A percentile compares a stretch with the other conserved stretches of the same genome.
Evolutionary conservation across 352 stramenopile genomes (phyloP).

Genomic region (Pythium dissimile): DNA sequence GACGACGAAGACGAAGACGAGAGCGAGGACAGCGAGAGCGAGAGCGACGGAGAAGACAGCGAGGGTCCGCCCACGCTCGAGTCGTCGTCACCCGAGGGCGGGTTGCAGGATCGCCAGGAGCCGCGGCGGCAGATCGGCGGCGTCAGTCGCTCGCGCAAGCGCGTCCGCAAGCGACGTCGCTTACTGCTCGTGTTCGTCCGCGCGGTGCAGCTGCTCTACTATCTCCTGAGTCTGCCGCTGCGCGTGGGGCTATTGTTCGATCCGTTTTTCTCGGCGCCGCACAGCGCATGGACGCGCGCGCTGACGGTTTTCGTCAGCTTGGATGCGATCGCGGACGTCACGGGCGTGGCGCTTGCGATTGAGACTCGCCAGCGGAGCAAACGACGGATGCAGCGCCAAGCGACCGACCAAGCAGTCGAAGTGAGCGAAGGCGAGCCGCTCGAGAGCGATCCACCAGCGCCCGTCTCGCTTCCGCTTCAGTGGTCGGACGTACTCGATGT

Average conservation of each 20-base stretch:
- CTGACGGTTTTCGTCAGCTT: conserved; percentile 21
- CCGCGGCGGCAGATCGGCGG: background rate
- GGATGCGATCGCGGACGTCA: conserved; percentile 19
- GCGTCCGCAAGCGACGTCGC: background rate
- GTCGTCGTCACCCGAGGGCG: background rate
- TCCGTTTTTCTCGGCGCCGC: conserved; percentile 15
- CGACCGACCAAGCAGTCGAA: background rate
- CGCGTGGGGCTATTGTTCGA: conserved; percentile 30
- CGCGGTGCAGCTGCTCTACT: conserved; percentile 15
- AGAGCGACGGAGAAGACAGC: background rate
- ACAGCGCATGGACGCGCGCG: conserved; percentile 10
- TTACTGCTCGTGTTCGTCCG: background rate
- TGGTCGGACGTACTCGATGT: background rate
- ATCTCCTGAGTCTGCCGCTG: conserved; percentile 25
- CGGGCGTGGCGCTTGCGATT: conserved; percentile 10
- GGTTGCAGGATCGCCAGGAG: background rate
- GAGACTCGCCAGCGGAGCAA: background rate
- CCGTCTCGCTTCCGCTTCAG: background rate
- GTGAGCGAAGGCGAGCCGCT: background rate
- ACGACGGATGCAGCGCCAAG: background rate
- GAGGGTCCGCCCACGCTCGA: background rate
- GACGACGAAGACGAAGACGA: background rate
- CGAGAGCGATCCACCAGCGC: background rate
- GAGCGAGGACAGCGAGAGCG: background rate
- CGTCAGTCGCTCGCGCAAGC: background rate